Percentiles rank a stretch among this genome's conserved stretches.
These are phyloP conservation scores for Fusarium sp. DNA, from an alignment of 2,329 filamentous ascomycete species.

Conservation along the genomic window DNA sequence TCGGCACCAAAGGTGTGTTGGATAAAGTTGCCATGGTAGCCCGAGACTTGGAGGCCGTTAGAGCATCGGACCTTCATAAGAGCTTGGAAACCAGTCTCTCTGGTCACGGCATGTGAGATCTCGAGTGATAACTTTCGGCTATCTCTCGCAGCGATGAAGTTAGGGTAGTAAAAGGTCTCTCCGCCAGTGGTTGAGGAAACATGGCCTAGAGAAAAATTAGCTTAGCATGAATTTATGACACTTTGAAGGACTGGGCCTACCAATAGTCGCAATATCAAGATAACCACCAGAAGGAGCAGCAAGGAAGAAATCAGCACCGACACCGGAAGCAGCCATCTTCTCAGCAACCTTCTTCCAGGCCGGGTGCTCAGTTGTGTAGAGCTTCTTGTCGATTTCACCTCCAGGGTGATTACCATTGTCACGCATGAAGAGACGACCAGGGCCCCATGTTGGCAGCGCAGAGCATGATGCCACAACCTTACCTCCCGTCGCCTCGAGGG, in stretches of 20 bases:
- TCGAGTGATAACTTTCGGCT: slow-evolving; percentile 84
- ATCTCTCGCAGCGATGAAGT: slow-evolving; percentile 89
- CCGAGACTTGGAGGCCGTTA: slow-evolving; percentile 89
- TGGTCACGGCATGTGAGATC: slow-evolving; percentile 82
- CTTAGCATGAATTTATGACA: neutral
- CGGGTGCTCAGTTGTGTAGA: slow-evolving; percentile 89
- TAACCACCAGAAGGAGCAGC: slow-evolving; percentile 90
- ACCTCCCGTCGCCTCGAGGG: slow-evolving; percentile 85
- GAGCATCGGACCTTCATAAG: slow-evolving; percentile 99
- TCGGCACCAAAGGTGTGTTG: slow-evolving; percentile 96
- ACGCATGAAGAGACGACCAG: slow-evolving; percentile 82
- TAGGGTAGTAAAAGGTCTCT: slow-evolving; percentile 96
- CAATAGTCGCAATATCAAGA: slow-evolving; percentile 90
- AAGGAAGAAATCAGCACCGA: slow-evolving; percentile 94
- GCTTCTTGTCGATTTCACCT: slow-evolving; percentile 89
- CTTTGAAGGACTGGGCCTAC: slow-evolving; percentile 52
- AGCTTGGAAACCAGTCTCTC: slow-evolving; percentile 94
- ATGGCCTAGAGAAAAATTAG: slow-evolving; percentile 64
- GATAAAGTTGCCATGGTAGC: slow-evolving; percentile 96
- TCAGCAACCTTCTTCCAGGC: slow-evolving; percentile 86
- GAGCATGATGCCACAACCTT: slow-evolving; percentile 90
- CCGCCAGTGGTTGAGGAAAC: slow-evolving; percentile 89
- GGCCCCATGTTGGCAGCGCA: slow-evolving; percentile 90
- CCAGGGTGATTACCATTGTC: slow-evolving; percentile 88
- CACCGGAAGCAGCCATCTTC: slow-evolving; percentile 85